phyloP scores from a whole-genome alignment of 2,329 filamentous ascomycete genomes.

The Didymella arachidicola region DNA sequence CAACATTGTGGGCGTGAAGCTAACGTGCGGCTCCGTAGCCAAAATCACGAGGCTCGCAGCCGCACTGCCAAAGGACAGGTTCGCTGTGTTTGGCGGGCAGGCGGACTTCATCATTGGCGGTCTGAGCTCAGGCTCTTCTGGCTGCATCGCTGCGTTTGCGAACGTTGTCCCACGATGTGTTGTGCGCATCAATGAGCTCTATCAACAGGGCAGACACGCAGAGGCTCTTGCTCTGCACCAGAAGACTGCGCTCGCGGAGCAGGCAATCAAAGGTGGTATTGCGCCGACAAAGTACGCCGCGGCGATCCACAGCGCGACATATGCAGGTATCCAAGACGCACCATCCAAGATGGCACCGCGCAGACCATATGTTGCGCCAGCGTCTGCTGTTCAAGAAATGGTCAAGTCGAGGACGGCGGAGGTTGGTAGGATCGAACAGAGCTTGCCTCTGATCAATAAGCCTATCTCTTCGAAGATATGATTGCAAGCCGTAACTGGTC shows the following conservation, averaged over 20 bases:
- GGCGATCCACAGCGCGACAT: not conserved
- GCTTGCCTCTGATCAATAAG: not conserved
- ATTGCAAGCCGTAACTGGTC: not conserved
- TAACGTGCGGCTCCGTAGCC: slow-evolving; percentile 74
- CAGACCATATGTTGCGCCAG: not conserved
- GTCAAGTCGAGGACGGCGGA: not conserved
- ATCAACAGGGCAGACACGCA: slow-evolving; percentile 60
- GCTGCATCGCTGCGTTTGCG: slow-evolving; percentile 64
- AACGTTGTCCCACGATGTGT: slow-evolving; percentile 50
- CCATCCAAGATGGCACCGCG: not conserved
- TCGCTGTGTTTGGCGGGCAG: slow-evolving; percentile 74
- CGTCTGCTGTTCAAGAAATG: not conserved
- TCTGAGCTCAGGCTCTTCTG: slow-evolving; percentile 59
- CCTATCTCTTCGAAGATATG: not conserved
- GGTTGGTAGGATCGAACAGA: not conserved
- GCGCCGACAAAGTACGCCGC: not conserved
- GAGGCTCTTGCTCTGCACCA: slow-evolving; percentile 68
- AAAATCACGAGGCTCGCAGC: slow-evolving; percentile 72
- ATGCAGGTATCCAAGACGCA: not conserved
- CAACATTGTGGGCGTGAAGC: slow-evolving; percentile 73
- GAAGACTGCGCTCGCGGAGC: slow-evolving; percentile 69
- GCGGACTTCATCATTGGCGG: slow-evolving; percentile 71
- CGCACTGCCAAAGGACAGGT: slow-evolving; percentile 59
- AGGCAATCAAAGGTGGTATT: slow-evolving; percentile 64
- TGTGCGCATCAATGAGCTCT: slow-evolving; percentile 65